Conservation (phyloP, 2,329 filamentous ascomycete genomes). For the Alternaria dauci region DNA sequence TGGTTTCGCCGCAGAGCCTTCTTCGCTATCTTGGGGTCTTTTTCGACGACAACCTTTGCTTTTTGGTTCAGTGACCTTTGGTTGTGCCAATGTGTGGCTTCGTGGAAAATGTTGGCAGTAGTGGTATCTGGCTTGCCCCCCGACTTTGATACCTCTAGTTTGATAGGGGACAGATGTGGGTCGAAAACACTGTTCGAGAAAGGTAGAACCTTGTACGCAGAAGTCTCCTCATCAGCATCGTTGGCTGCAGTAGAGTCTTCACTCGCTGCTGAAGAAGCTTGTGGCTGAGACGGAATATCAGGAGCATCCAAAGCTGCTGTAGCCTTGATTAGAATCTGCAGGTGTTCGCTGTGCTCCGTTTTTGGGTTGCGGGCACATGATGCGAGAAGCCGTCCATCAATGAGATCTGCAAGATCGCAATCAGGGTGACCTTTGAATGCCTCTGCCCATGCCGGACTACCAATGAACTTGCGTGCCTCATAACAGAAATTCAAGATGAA, state of each 20-base stretch:
- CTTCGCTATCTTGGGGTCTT: conserved; percentile 46
- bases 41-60: conserved; percentile 34
- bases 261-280: conserved; percentile 6
- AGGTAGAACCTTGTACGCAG: conserved; percentile 52
- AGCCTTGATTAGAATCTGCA: conserved; percentile 30
- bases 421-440: conserved; percentile 29
- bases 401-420: conserved; percentile 62
- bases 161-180: conserved; percentile 56
- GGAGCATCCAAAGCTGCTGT: conserved; percentile 28
- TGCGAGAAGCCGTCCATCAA: conserved; percentile 62
- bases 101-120: conserved; percentile 56
- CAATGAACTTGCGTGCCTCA: conserved; percentile 50
- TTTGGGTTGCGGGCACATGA: conserved; percentile 33
- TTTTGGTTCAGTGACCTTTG: conserved; percentile 61
- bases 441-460: conserved; percentile 48
- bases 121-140: conserved; percentile 36
- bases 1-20: conserved; percentile 28
- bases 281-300: conserved; percentile 21
- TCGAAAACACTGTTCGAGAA: conserved; percentile 60
- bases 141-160: conserved; percentile 47
- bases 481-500: conserved; percentile 52
- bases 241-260: conserved; percentile 4
- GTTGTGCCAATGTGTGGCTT: conserved; percentile 70
- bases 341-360: conserved; percentile 28
- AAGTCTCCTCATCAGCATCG: conserved; percentile 14